phyloP scores from a whole-genome alignment of 768 basidiomycete genomes.

The Hygrophorus pudorinus region DNA sequence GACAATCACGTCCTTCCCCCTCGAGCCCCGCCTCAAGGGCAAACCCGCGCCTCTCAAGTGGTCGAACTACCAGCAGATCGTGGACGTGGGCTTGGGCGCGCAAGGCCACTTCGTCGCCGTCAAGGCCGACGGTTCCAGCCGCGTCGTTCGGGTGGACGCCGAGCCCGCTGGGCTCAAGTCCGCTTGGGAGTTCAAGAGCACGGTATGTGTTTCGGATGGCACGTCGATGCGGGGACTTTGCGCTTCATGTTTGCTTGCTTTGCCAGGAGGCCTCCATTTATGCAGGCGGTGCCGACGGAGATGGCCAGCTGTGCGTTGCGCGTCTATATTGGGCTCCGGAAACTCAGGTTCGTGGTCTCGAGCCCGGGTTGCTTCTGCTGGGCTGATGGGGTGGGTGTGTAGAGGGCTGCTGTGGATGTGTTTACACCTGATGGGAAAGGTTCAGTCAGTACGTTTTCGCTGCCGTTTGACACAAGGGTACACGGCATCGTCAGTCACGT shows the following conservation, averaged over 20 bases:
- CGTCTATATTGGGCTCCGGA: conserved; percentile 60
- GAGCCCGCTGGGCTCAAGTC: conserved; percentile 26
- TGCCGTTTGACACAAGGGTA: conserved; percentile 53
- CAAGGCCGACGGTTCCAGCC: conserved; percentile 42
- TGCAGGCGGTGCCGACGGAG: conserved; percentile 41
- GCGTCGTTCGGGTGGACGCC: conserved; percentile 41
- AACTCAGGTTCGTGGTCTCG: conserved; percentile 32
- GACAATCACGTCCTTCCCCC: conserved; percentile 35
- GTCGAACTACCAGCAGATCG: conserved; percentile 36
- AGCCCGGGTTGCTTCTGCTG: not conserved
- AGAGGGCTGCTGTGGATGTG: conserved; percentile 50
- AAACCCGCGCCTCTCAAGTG: conserved; percentile 35
- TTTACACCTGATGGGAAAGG: conserved; percentile 40
- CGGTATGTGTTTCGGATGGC: no score
- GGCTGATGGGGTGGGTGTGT: not conserved
- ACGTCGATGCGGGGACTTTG: no score
- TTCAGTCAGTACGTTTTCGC: conserved; percentile 38
- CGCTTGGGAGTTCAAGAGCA: conserved; percentile 47
- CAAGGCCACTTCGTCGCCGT: conserved; percentile 55
- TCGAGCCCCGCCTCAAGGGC: conserved; percentile 41
- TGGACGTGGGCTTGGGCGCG: conserved; percentile 50
- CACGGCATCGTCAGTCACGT: conserved; percentile 70
- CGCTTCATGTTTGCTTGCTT: no score
- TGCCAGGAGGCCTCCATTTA: conserved; percentile 40
- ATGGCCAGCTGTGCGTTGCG: conserved; percentile 44